Percentiles rank a stretch among this genome's conserved stretches.
Conservation (phyloP, 768 basidiomycete genomes). For the Mycena haematopus region DNA sequence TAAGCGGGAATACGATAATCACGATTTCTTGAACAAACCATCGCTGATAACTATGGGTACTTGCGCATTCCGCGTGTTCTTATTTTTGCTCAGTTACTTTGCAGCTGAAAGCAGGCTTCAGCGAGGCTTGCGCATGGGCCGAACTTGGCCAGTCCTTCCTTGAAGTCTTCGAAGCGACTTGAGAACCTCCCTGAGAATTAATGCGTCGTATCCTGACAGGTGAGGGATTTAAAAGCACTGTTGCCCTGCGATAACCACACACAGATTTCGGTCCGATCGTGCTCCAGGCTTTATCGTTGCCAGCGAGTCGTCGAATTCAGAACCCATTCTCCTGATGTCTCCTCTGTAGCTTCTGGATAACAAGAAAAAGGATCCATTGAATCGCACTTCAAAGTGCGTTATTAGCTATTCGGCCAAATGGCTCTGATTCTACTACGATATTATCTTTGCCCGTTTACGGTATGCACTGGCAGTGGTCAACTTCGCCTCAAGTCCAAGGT, state of each 20-base stretch:
- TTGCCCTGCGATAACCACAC: neutral
- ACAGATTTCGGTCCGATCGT: neutral
- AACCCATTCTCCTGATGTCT: neutral
- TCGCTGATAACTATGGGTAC: conserved; percentile 6
- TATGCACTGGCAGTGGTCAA: neutral
- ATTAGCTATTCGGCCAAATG: conserved; percentile 18
- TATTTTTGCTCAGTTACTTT: neutral
- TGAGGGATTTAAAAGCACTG: neutral
- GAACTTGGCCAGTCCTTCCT: neutral
- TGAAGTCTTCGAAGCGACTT: neutral
- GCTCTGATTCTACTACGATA: conserved; percentile 11
- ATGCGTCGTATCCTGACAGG: neutral
- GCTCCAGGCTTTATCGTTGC: neutral
- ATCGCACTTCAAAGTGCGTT: conserved; percentile 5
- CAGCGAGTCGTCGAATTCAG: neutral
- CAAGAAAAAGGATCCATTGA: conserved; percentile 5
- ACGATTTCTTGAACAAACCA: conserved; percentile 4
- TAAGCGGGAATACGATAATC: conserved; percentile 11
- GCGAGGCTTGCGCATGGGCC: conserved; percentile 9
- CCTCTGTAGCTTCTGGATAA: neutral
- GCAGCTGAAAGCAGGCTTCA: neutral
- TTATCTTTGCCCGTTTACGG: neutral
- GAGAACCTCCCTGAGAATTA: neutral
- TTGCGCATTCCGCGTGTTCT: conserved; percentile 15
- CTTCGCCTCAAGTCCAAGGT: conserved; percentile 18